Evolutionary conservation across 164 flowering plant species (phyloP).

Genomic region (Warburgia ugandensis): DNA sequence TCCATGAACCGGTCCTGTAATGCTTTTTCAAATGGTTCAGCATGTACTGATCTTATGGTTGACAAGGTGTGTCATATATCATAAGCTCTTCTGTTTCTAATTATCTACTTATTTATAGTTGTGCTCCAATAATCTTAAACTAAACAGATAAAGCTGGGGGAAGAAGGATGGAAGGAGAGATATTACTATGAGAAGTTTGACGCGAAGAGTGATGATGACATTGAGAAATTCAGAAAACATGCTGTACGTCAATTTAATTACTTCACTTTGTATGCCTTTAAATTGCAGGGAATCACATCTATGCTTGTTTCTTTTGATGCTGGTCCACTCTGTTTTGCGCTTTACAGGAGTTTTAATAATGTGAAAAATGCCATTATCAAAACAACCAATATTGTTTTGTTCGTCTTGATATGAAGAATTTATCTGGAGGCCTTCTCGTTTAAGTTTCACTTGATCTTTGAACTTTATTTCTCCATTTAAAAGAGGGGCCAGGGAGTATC

Average conservation of each 20-base stretch:
- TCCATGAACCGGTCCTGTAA: conserved; percentile 1
- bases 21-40: neutral
- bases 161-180: conserved; percentile 37
- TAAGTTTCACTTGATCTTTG: too few species aligned
- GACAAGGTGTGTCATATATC: conserved; percentile 26
- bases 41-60: conserved; percentile 4
- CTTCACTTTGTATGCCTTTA: neutral
- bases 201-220: conserved; percentile 21
- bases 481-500: too few species aligned
- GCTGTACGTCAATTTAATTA: conserved; percentile 20
- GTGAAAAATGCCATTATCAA: too few species aligned
- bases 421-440: too few species aligned
- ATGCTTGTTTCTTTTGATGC: neutral
- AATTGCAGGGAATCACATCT: neutral
- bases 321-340: too few species aligned
- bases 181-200: conserved; percentile 33
- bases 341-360: neutral
- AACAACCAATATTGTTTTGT: too few species aligned
- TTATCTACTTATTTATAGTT: too few species aligned
- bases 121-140: conserved; percentile 1
- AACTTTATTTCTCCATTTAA: too few species aligned
- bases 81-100: too few species aligned
- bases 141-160: conserved; percentile 30
- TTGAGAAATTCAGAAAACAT: conserved; percentile 16
- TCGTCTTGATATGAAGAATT: too few species aligned